phyloP scores from a whole-genome alignment of 106 monocot species.

The Dendrobium nobile region DNA sequence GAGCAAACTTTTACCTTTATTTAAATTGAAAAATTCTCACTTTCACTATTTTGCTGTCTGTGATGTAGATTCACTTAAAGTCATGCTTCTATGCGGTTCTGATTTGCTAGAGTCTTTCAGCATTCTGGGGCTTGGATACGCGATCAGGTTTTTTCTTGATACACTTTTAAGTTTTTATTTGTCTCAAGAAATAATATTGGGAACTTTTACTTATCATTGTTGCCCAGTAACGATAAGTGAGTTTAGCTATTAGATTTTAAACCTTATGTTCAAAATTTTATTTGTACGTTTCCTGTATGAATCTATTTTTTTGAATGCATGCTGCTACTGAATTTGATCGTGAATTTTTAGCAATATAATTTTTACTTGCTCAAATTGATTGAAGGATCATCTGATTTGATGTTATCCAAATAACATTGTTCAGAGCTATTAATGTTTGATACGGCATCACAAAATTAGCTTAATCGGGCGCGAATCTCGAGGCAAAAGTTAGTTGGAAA shows the following conservation, averaged over 20 bases:
- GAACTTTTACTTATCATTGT: not conserved
- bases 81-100: slow-evolving; percentile 98
- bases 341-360: not conserved
- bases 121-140: slow-evolving; percentile 78
- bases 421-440: not conserved
- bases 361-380: not conserved
- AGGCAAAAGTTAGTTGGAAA: too few relatives aligned
- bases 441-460: too few relatives aligned
- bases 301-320: not conserved
- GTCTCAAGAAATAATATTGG: not conserved
- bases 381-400: not conserved
- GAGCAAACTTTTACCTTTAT: not conserved
- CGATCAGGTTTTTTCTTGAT: slow-evolving; percentile 55
- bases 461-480: too few relatives aligned
- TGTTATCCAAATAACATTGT: not conserved
- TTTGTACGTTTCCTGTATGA: too few relatives aligned
- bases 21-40: not conserved
- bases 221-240: not conserved
- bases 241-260: not conserved
- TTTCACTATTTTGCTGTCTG: not conserved
- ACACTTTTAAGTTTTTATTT: not conserved
- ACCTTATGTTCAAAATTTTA: not conserved
- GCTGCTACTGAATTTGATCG: not conserved
- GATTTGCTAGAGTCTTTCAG: slow-evolving; percentile 85
- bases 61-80: slow-evolving; percentile 54